phyloP scores from a whole-genome alignment of 2,329 filamentous ascomycete species.

The Elsinoe arachidis region DNA sequence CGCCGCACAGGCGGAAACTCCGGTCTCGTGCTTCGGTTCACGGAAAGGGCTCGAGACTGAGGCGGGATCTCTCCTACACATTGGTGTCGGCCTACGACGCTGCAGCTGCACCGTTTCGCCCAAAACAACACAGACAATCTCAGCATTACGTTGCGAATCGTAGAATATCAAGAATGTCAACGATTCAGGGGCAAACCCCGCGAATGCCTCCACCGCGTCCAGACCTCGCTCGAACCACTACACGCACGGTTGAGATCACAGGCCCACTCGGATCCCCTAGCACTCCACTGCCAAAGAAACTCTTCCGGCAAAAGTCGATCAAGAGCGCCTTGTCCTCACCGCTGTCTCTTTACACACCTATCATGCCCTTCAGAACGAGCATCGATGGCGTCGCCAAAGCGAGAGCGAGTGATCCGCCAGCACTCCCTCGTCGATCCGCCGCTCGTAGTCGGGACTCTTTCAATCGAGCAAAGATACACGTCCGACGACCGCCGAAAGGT shows the following conservation, averaged over 20 bases:
- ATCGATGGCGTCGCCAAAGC: constrained; percentile 11
- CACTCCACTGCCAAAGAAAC: constrained; percentile 29
- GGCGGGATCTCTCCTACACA: constrained; percentile 9
- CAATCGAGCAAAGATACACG: constrained; percentile 40
- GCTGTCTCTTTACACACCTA: constrained; percentile 17
- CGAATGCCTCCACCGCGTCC: constrained; percentile 1
- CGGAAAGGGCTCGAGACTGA: constrained; percentile 4
- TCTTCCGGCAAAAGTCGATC: constrained; percentile 14
- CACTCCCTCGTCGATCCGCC: constrained; percentile 16
- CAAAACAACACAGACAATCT: constrained; percentile 8
- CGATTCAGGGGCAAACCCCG: constrained; percentile 5
- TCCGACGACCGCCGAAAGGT: constrained; percentile 39
- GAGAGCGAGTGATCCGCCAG: constrained; percentile 10
- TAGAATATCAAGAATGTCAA: constrained; percentile 1
- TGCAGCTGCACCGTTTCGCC: constrained; percentile 10
- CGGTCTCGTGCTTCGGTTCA: constrained; percentile 7
- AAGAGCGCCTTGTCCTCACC: constrained; percentile 11
- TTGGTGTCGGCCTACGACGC: constrained; percentile 12
- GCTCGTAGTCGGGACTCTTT: constrained; percentile 31
- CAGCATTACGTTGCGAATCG: not conserved
- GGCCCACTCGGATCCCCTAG: constrained; percentile 22
- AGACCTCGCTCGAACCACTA: not conserved
- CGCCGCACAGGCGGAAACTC: not conserved
- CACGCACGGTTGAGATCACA: constrained; percentile 11
- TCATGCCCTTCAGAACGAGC: constrained; percentile 25